Evolutionary conservation across 768 basidiomycete species (phyloP), one percentile per base, ranked within the genome.

Genomic region (Asterophora parasitica): DNA sequence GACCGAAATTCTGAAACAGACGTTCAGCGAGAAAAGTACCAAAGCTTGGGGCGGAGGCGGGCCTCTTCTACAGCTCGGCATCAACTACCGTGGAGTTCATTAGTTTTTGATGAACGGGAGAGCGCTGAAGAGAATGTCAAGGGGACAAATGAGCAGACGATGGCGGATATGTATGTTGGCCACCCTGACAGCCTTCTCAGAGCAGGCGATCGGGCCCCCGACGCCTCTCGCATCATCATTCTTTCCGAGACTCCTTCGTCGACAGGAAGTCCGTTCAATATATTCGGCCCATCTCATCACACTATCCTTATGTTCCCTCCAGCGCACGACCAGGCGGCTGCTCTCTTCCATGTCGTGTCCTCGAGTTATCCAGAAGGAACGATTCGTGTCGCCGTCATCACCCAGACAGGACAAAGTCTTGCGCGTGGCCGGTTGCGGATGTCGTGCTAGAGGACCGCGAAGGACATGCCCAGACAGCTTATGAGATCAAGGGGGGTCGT

Each of bases 181-280:
- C n/a, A n/a, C n/a, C n/a, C n/a, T n/a, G 60, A 58, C 30, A 60
- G 57, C 0, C 49, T 26, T 17, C 44, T 61, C 28, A 65, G 48
- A 44, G 75, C 75, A 1, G 77, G 76, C n/a, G 75, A 77, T 48
- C 56, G 75, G 13, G 75, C 75, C 0, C 76, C 74, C 0, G 72
- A n/a, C n/a, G n/a, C n/a, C n/a, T n/a, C n/a, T 76, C 20, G 70
- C 74, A 45, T 45, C 20, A 13, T 26, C 34, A 20, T 26, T 12
- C n/a, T 27, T 27, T 36, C 23, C n/a, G 20, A 20, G 30, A 30
- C 42, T 39, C 17, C 49, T 30, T 41, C 30, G 9, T 35, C 42
- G 48, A 38, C 40, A 11, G 20, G 39, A 33, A 47, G 53, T 4
- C 53, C 68, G n/a, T 62, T 65, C 49, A 54, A 58, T 30, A 36